A percentile compares a stretch with the other conserved stretches of the same genome.
phyloP scores from a whole-genome alignment of 805 yeast genomes.

The Nakazawaea laoshanensis region DNA sequence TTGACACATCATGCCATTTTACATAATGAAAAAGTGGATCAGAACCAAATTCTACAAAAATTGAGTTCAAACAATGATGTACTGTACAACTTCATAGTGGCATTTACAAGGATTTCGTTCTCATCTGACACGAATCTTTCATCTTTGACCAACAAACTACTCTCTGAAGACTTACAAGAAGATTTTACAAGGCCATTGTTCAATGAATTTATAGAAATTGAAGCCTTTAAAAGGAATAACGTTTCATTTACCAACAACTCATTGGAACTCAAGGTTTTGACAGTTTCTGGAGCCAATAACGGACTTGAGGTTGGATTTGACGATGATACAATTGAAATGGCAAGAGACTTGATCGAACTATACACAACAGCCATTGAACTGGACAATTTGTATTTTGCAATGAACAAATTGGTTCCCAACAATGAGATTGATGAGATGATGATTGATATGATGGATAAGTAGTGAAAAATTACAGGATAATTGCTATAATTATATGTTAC shows the following conservation, averaged over 20 bases:
- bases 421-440: constrained; percentile 14
- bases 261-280: constrained; percentile 13
- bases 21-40: constrained; percentile 19
- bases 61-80: constrained; percentile 4
- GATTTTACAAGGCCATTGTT: too few relatives aligned
- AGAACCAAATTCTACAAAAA: constrained; percentile 18
- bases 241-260: constrained; percentile 14
- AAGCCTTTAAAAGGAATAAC: constrained; percentile 16
- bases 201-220: constrained; percentile 17
- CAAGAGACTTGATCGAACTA: constrained; percentile 61
- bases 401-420: constrained; percentile 34
- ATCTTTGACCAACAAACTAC: too few relatives aligned
- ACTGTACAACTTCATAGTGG: constrained; percentile 16
- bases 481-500: background rate
- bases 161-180: too few relatives aligned
- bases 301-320: constrained; percentile 59
- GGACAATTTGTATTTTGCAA: constrained; percentile 61
- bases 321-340: constrained; percentile 54
- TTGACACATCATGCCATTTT: constrained; percentile 25
- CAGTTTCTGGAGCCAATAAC: constrained; percentile 19
- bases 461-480: background rate
- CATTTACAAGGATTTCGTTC: constrained; percentile 22
- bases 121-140: constrained; percentile 15
- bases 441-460: constrained; percentile 5
- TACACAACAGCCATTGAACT: constrained; percentile 73